Percentiles rank a stretch among this genome's conserved stretches.
Evolutionary conservation across 371 early-diverging fungal genomes (phyloP).

Genomic region (Syncephalastrum racemosum): DNA sequence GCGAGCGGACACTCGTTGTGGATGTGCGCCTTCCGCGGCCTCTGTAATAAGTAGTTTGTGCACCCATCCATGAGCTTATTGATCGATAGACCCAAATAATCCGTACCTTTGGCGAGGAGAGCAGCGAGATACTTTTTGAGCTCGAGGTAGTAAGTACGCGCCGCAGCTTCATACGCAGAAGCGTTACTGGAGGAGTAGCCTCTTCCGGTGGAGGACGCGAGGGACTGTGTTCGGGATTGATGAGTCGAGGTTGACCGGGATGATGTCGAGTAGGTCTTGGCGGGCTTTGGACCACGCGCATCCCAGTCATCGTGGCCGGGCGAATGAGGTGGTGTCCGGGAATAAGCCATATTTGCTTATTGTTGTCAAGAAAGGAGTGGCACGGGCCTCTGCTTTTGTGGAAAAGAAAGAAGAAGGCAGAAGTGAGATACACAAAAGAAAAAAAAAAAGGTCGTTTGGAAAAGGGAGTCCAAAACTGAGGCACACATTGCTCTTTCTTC

Average conservation of each 20-base stretch:
- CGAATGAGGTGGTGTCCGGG: slow-evolving; percentile 33
- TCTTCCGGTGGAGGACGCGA: slow-evolving; percentile 36
- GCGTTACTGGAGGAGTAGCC: slow-evolving; percentile 14
- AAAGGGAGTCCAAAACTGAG: not conserved
- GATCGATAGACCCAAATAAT: not conserved
- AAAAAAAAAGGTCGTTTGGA: slow-evolving; percentile 1
- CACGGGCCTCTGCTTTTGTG: too few species aligned
- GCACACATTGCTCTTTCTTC: too few species aligned
- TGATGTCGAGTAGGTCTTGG: slow-evolving; percentile 21
- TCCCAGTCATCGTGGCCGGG: slow-evolving; percentile 38
- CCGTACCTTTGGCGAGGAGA: slow-evolving; percentile 41
- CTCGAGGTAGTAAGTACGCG: slow-evolving; percentile 41
- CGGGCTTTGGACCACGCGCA: slow-evolving; percentile 20
- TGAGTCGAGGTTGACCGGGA: slow-evolving; percentile 25
- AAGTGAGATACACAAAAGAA: too few species aligned
- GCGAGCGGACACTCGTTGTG: slow-evolving; percentile 68
- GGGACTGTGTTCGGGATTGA: slow-evolving; percentile 37
- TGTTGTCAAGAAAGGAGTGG: not conserved
- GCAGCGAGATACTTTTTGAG: slow-evolving; percentile 32
- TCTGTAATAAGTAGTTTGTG: slow-evolving; percentile 23
- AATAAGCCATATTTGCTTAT: slow-evolving; percentile 26
- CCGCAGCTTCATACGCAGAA: slow-evolving; percentile 34
- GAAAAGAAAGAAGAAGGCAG: slow-evolving; percentile 7
- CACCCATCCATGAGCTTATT: too few species aligned
- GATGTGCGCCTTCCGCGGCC: slow-evolving; percentile 47